These are phyloP conservation scores for Sarocladiaceae sp. DNA, from an alignment of 2,329 filamentous ascomycete genomes.

Conservation along the genomic window DNA sequence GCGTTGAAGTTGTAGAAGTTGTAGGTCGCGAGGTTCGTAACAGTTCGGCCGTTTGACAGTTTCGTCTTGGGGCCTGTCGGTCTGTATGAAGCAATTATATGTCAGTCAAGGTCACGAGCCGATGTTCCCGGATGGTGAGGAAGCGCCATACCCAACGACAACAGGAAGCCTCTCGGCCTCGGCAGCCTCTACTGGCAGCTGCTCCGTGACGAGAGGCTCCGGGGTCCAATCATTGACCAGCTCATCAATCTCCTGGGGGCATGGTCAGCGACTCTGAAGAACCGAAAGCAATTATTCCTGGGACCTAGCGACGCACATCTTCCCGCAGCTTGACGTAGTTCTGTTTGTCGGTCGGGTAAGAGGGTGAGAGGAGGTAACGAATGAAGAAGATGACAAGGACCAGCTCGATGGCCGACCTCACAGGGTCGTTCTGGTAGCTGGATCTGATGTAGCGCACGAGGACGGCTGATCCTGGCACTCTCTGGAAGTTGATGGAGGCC, in stretches of 20 bases:
- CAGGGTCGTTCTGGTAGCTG: slow-evolving; percentile 94
- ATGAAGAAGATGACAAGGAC: slow-evolving; percentile 94
- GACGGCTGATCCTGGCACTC: slow-evolving; percentile 88
- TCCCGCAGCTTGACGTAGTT: slow-evolving; percentile 86
- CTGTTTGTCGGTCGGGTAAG: slow-evolving; percentile 85
- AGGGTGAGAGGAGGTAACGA: slow-evolving; percentile 83
- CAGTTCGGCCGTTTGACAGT: slow-evolving; percentile 79
- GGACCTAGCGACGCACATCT: slow-evolving; percentile 47
- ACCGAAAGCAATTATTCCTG: not conserved
- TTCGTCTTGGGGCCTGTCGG: slow-evolving; percentile 87
- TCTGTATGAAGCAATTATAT: slow-evolving; percentile 38
- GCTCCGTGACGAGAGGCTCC: slow-evolving; percentile 75
- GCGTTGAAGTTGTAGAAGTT: slow-evolving; percentile 97
- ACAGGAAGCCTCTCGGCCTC: slow-evolving; percentile 82
- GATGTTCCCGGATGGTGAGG: not conserved
- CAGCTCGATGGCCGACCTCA: slow-evolving; percentile 87
- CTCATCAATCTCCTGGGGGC: slow-evolving; percentile 80
- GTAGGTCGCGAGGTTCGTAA: slow-evolving; percentile 88
- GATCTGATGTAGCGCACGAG: slow-evolving; percentile 92
- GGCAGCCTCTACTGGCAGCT: slow-evolving; percentile 67
- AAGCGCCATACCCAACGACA: slow-evolving; percentile 66
- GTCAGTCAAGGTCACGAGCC: not conserved
- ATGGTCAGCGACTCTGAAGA: not conserved
- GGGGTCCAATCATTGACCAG: slow-evolving; percentile 94
- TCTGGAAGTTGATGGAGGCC: slow-evolving; percentile 67